Evolutionary conservation across 2,329 filamentous ascomycete genomes (phyloP), one percentile per base, ranked within the genome.

Genomic region (Neofusicoccum laricinum): DNA sequence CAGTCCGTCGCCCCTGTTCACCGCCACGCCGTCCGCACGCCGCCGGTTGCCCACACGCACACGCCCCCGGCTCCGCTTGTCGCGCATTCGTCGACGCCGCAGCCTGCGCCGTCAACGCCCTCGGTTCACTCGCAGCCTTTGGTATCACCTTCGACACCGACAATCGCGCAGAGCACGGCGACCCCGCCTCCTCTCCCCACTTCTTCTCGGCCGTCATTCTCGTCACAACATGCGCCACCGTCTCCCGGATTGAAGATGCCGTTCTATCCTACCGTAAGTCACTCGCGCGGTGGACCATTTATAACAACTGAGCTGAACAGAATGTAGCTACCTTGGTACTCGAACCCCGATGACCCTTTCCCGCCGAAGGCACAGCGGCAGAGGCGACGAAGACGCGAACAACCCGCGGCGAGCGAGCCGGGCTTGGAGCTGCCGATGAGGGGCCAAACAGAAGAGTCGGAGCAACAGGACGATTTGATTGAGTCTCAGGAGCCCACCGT

Each of bases 301-400:
- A 21, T 15, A 15, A 21, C 10, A 43, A 10, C 12, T n/a, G 6
- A 15, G 17, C 55, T 59, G 55, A 59, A 21, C 55, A 10, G 40
- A 14, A 59, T 59, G 19, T 67, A 84, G 81, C 75, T 88, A 19
- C 86, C 86, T 11, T 88, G 86, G 86, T 79, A 86, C 38, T 88
- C 86, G 12, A 80, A 83, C 32, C 80, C 83, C 15, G 82, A 84
- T 19, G 76, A 75, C 36, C 75, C 80, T 2, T 88, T 88, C 69
- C 86, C 86, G 3, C 74, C 81, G 15, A 79, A 81, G 70, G 78
- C 79, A 55, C 78, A 80, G 14, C 76, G 78, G 61, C 70, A 72
- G 43, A 78, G 79, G 69, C 80, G 81, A 68, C 80, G 83, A 59
- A 72, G 77, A 67, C 72, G 78, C 58, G 76, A 75, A 51, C 72